Evolutionary conservation across 805 yeast species (phyloP).

Genomic region (Candida vartiovaarae): DNA sequence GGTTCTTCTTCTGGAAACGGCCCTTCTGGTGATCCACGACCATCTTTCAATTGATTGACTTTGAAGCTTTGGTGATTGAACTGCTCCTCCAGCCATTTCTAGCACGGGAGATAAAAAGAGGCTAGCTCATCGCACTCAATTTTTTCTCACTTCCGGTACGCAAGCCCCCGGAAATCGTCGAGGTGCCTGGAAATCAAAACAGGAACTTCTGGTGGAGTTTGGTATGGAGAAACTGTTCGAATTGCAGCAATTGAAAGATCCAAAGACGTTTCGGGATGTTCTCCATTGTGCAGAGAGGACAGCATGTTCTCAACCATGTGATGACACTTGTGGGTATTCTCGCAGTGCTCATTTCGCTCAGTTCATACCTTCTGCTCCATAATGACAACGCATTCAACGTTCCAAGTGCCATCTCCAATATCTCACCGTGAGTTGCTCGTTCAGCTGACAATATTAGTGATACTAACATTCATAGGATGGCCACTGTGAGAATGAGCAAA

Average conservation of each 20-base stretch:
- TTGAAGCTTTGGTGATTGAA: no score
- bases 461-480: conserved; percentile 14
- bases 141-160: no score
- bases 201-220: no score
- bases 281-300: conserved; percentile 38
- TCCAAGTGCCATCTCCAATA: conserved; percentile 30
- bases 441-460: no score
- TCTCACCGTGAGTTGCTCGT: conserved; percentile 25
- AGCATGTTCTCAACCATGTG: conserved; percentile 46
- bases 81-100: no score
- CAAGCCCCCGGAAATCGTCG: no score
- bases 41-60: conserved; percentile 1
- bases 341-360: conserved; percentile 37
- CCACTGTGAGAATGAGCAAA: conserved; percentile 46
- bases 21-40: conserved; percentile 5
- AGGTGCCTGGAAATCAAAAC: no score
- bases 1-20: conserved; percentile 16
- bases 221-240: no score
- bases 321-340: conserved; percentile 44
- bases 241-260: no score
- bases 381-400: conserved; percentile 37
- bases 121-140: no score
- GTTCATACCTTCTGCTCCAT: conserved; percentile 45
- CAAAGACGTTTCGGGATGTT: conserved; percentile 25
- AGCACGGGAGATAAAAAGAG: no score